Conservation (phyloP, 129 eudicot genomes). For the Heracleum sosnowskyi region DNA sequence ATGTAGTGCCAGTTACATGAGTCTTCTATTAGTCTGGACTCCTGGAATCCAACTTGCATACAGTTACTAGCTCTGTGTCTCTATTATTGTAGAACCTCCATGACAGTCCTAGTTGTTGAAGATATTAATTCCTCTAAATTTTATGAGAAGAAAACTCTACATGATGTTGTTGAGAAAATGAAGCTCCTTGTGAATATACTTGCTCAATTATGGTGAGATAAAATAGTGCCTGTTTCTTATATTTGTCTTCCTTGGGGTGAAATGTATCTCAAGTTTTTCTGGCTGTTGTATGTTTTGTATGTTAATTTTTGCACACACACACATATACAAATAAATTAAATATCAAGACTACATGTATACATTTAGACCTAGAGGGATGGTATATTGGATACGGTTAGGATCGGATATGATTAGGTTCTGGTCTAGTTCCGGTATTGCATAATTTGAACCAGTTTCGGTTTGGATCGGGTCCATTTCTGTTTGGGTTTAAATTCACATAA, state of each 20-base stretch:
- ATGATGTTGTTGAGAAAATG: not conserved
- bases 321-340: too few species aligned
- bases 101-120: constrained; percentile 5
- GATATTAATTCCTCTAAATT: constrained; percentile 17
- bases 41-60: not conserved
- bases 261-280: not conserved
- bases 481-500: too few species aligned
- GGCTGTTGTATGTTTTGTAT: not conserved
- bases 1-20: constrained; percentile 1
- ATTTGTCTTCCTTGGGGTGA: not conserved
- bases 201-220: not conserved
- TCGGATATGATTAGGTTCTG: too few species aligned
- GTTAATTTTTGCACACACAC: not conserved
- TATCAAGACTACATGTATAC: too few species aligned
- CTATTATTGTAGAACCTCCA: constrained; percentile 6
- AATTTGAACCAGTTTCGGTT: too few species aligned
- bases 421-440: too few species aligned
- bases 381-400: too few species aligned
- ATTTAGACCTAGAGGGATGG: too few species aligned
- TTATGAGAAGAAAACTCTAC: constrained; percentile 1
- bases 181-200: not conserved
- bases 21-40: constrained; percentile 6
- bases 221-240: not conserved
- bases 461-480: too few species aligned
- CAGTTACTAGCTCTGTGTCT: not conserved